Evolutionary conservation across 2,329 filamentous ascomycete species (phyloP), one percentile per base, ranked within the genome.

Genomic region (Tolypocladium ophioglossoides): DNA sequence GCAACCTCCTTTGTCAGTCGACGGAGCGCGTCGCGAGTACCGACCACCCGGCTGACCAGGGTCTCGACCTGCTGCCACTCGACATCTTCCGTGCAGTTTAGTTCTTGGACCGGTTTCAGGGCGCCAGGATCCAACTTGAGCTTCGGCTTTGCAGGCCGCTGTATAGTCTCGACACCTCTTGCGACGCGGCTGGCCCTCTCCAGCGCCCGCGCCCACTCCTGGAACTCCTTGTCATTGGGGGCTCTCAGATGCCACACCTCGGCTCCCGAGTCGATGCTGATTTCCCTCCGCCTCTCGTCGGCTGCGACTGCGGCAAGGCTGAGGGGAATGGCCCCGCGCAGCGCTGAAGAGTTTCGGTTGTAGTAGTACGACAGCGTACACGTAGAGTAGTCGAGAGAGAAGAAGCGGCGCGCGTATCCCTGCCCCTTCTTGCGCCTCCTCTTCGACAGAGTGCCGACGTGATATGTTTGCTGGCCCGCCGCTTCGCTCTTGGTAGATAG

Each of bases 281-380:
- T 96, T 69, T 97, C 92, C 59, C 91, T 82, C 39, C 88, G 84
- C 64, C 88, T 84, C 68, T 94, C 89, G 66, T 96, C 91, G 9
- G 90, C 90, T 4, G 91, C 89, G 56, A 99, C 87, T 5, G 90
- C 94, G 18, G 94, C 94, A 52, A 99, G 74, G 30, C 90, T 94
- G 10, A 99, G 78, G 0, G 94, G 94, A 52, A 99, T 94, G 9
- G 94, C 91, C 20, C 94, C 94, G 56, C 94, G 84, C 46, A 99
- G 76, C 1, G 92, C 91, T 7, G 92, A 95, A 6, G 92, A 96
- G 66, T 95, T 92, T 48, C 90, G 86, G 68, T 92, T 94, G 66
- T 95, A 89, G 68, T 96, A 99, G 73, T 99, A 99, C 0, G 94
- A 97, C 35, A 99, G 75, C 0, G 94, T 97, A 57, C 89, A 95